Evolutionary conservation across 371 early-diverging fungal species (phyloP).

Genomic region (Haplosporangium sp.): DNA sequence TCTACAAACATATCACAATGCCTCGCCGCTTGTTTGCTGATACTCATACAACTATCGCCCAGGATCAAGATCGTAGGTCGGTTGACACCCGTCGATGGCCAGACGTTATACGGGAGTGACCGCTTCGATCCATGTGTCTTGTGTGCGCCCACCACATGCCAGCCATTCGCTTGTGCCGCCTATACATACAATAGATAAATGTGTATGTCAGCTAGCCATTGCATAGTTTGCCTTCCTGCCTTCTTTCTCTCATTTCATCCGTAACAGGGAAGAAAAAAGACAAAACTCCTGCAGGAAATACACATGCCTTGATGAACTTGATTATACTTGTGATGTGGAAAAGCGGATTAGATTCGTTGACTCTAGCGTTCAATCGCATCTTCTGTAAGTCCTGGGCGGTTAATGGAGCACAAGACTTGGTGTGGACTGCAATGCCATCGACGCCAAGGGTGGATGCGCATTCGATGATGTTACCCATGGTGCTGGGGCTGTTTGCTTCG

Average conservation of each 20-base stretch:
- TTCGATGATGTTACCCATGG: conserved; percentile 71
- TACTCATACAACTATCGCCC: conserved; percentile 63
- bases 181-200: neutral
- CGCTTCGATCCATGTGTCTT: conserved; percentile 4
- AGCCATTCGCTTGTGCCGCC: conserved; percentile 57
- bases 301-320: too few species aligned
- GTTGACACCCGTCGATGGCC: conserved; percentile 11
- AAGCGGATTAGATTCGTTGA: conserved; percentile 49
- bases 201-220: neutral
- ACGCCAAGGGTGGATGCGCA: conserved; percentile 63
- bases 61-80: conserved; percentile 62
- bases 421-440: conserved; percentile 60
- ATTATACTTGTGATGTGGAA: conserved; percentile 49
- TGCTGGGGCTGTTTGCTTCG: conserved; percentile 62
- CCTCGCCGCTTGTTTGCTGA: conserved; percentile 42
- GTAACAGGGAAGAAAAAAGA: too few species aligned
- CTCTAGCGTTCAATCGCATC: conserved; percentile 68
- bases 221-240: neutral
- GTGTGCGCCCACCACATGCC: conserved; percentile 63
- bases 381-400: conserved; percentile 60
- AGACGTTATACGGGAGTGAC: neutral
- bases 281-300: too few species aligned
- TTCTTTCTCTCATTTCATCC: too few species aligned
- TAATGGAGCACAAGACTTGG: conserved; percentile 38
- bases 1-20: conserved; percentile 57